A percentile compares a stretch with the other conserved stretches of the same genome.
These are phyloP conservation scores for Phaeosphaeriaceae sp. DNA, from an alignment of 2,329 filamentous ascomycete species.

Conservation along the genomic window DNA sequence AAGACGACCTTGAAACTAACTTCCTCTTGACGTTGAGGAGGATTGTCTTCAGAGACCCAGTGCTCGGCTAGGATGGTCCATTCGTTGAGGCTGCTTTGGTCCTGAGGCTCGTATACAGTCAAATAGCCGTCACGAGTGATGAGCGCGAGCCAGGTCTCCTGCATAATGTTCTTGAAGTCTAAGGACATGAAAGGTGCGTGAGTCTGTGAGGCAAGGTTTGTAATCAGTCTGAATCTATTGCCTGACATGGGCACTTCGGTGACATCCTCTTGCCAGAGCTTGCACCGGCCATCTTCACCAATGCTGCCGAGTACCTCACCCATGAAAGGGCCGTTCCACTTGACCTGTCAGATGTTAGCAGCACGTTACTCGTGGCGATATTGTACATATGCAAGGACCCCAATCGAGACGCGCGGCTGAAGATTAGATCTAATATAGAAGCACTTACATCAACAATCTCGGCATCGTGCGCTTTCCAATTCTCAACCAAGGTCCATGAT, in stretches of 20 bases:
- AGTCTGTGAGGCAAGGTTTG: conserved; percentile 69
- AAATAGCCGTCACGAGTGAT: conserved; percentile 83
- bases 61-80: conserved; percentile 80
- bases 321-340: conserved; percentile 91
- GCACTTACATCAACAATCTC: conserved; percentile 81
- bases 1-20: conserved; percentile 85
- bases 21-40: conserved; percentile 79
- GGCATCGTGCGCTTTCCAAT: conserved; percentile 87
- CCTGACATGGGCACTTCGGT: conserved; percentile 75
- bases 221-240: conserved; percentile 77
- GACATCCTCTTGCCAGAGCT: conserved; percentile 91
- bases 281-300: conserved; percentile 86
- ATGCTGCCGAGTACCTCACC: conserved; percentile 89
- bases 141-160: conserved; percentile 83
- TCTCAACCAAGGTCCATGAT: conserved; percentile 82
- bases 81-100: conserved; percentile 78
- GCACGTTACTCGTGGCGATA: conserved; percentile 19
- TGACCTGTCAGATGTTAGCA: conserved; percentile 64
- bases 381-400: conserved; percentile 20
- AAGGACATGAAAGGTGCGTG: conserved; percentile 76
- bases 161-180: conserved; percentile 83
- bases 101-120: conserved; percentile 82
- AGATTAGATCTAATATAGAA: conserved; percentile 18
- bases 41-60: conserved; percentile 66
- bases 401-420: conserved; percentile 22